Base-by-base conservation (phyloP, 2,329 filamentous ascomycete species). In the Aspergillus aculeatinus region DNA sequence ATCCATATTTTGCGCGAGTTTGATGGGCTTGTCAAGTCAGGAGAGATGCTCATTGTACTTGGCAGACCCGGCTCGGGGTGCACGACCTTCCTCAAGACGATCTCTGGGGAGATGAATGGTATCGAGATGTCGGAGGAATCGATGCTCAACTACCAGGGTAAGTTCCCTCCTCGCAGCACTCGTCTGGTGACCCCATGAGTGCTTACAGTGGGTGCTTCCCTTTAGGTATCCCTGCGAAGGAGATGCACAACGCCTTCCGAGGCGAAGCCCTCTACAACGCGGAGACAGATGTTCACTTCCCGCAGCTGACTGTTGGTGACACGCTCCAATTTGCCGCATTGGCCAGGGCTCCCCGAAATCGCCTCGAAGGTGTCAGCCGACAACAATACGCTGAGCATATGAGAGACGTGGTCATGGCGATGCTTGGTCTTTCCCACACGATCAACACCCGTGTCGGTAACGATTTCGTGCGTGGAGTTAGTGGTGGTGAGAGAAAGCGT, bases 241-340 rank as follows among this genome's bases (percentile, higher is more conserved):
- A 58, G 25, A 64, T 54, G 89, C 86, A 89, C 76, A 85, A 84
- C 10, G 81, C 81, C n/a, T 92, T 94, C 78, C 87, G 90, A 25
- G 91, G 91, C 65, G 91, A 96, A 76, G 90, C 89, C 62, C 93
- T 95, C 73, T 95, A 95, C 77, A 92, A 89, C 0, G 90, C 90
- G 62, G 91, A 94, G 74, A 87, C 90, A 39, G 91, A 96, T 71
- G 88, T 91, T 4, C 90, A 94, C 76, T 94, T 94, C 73, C 89
- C 90, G 16, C 85, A 88, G 77, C 77, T 94, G 67, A 87, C 85
- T 0, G 90, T 94, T 39, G 89, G 89, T 54, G 88, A 94, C 67
- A 95, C 91, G 1, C 81, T 94, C 51, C 87, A 85, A 55, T 94
- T 94, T 65, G 90, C 90, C n/a, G 89, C 90, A 5, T 81, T 84